Conservation (phyloP, 306 rosid species). For the Oemleria cerasiformis region DNA sequence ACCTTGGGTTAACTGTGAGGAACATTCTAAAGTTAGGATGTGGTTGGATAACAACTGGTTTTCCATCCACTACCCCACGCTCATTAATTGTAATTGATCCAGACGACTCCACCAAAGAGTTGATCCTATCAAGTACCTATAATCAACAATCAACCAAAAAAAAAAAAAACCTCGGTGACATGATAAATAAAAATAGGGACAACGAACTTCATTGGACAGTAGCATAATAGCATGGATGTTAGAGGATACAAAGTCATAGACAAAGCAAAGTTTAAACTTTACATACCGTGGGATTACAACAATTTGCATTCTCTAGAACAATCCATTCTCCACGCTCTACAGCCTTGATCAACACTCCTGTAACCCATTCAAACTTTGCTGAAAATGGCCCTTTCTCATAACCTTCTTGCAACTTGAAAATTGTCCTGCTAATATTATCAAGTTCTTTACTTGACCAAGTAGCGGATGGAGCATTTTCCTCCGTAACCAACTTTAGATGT, state of each 20-base stretch:
- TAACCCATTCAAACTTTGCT: conserved; percentile 87
- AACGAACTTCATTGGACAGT: neutral
- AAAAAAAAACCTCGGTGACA: conserved; percentile 2
- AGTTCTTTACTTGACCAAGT: conserved; percentile 50
- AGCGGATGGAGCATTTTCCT: conserved; percentile 26
- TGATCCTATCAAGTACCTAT: conserved; percentile 92
- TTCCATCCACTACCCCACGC: conserved; percentile 83
- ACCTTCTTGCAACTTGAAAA: conserved; percentile 59
- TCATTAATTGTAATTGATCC: conserved; percentile 89
- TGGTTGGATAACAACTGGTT: conserved; percentile 66
- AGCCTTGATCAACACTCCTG: conserved; percentile 73
- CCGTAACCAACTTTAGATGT: conserved; percentile 44
- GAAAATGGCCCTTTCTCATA: conserved; percentile 44
- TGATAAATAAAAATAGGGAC: neutral
- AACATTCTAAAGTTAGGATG: conserved; percentile 87
- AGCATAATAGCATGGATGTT: neutral
- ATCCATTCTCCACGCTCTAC: conserved; percentile 95
- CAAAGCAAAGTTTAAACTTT: conserved; percentile 9
- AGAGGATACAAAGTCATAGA: conserved; percentile 6
- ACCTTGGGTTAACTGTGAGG: conserved; percentile 78
- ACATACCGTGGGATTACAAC: conserved; percentile 89
- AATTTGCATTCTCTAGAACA: conserved; percentile 87
- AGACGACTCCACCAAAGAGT: conserved; percentile 81
- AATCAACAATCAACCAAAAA: neutral
- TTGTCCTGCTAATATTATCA: conserved; percentile 44